Base-by-base conservation (phyloP, 352 stramenopile genomes). In the Globisporangium spiculum region DNA sequence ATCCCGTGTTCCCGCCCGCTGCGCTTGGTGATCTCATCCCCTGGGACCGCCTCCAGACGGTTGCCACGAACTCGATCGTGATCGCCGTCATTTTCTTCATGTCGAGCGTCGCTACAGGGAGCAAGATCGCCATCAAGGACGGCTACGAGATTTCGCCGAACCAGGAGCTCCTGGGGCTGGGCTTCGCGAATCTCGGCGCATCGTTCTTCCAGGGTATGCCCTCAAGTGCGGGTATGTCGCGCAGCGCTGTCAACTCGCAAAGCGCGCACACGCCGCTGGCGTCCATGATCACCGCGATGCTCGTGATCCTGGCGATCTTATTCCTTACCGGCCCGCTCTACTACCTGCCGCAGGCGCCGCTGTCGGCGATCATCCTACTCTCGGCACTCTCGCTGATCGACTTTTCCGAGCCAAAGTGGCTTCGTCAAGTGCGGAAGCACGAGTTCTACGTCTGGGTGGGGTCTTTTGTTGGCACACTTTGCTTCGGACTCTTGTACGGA, bases 31-130 rank as follows among this genome's bases (percentile, higher is more conserved):
- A 75, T 8, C 32, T 84, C 5, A 84, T 93, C 55, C 75, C 83
- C 2, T 77, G 78, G 24, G 73, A 91, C 34, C 72, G 78, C 3
- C 60, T 94, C 12, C 73, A 82, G 36, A 66, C 81, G 22, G 70
- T 98, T 6, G 70, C 94, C n/a, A 68, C 81, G 38, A 80, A 93
- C 59, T 84, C 91, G 1, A 59, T 96, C 9, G 84, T 81, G 46
- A 97, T 97, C 66, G 79, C 81, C 1, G 80, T 98, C 67, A 84
- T 98, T n/a, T 92, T 91, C 26, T 98, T 97, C 79, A 97, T 98
- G 83, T 90, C 96, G 67, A 97, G 88, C 52, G 84, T 97, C 72
- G 90, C 90, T 4, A 96, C 97, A 60, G 90, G 86, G 36, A 97
- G 96, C 65, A 83, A 86, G 50, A 69, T 98, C 20, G 92, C 92